Percentiles rank a stretch among this genome's conserved stretches.
Conservation (phyloP, 805 yeast species). For the Schwanniomyces pseudopolymorphus region DNA sequence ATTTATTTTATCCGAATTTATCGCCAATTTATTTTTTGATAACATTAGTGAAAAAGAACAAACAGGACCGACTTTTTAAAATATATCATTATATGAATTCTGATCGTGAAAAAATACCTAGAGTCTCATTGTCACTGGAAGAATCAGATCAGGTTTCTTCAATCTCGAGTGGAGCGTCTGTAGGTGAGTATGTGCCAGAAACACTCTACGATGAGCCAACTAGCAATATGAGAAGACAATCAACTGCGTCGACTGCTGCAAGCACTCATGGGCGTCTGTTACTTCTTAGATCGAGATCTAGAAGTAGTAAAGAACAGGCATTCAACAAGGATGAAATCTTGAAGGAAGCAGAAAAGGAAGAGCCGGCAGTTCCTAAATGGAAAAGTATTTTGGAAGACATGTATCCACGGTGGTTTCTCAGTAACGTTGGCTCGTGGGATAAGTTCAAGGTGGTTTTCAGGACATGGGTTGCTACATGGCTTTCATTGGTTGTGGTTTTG, state of each 20-base stretch:
- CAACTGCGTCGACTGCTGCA: not conserved
- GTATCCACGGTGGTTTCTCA: not conserved
- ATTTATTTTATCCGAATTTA: too few species aligned
- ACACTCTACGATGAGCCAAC: not conserved
- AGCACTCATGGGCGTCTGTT: not conserved
- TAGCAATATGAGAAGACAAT: not conserved
- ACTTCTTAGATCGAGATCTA: not conserved
- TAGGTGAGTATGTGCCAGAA: not conserved
- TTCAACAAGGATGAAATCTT: not conserved
- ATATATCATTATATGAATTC: not conserved
- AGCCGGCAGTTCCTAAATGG: not conserved
- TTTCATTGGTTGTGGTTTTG: slow-evolving; percentile 20
- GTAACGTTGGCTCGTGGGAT: not conserved
- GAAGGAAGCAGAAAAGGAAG: not conserved
- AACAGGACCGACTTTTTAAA: too few species aligned
- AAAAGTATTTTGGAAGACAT: not conserved
- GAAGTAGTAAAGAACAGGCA: not conserved
- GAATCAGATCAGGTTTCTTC: not conserved
- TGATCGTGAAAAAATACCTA: not conserved
- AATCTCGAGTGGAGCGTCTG: not conserved
- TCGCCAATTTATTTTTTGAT: too few species aligned
- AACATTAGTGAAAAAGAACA: too few species aligned
- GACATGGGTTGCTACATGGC: slow-evolving; percentile 30
- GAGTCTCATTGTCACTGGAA: not conserved
- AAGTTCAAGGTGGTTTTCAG: slow-evolving; percentile 19